These are phyloP conservation scores for Polysphondylium violaceum DNA, from an alignment of 78 protist genomes.

Conservation along the genomic window DNA sequence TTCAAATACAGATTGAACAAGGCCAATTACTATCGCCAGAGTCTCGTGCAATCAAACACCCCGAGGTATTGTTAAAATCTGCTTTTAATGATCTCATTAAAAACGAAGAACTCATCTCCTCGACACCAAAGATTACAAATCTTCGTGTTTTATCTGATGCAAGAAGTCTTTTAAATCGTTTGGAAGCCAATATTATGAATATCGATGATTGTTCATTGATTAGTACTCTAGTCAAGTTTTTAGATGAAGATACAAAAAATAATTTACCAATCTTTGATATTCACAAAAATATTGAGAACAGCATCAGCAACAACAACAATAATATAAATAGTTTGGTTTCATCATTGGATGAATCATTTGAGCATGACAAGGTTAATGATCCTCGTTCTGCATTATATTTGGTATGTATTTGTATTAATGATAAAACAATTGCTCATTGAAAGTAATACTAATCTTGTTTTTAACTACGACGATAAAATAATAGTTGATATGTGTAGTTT, in stretches of 20 bases:
- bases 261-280: neutral
- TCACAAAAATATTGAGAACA: neutral
- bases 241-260: slow-evolving; percentile 15
- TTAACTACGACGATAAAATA: neutral
- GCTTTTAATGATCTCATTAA: slow-evolving; percentile 55
- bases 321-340: neutral
- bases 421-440: neutral
- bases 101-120: slow-evolving; percentile 45
- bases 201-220: slow-evolving; percentile 28
- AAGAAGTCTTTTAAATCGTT: neutral
- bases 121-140: slow-evolving; percentile 52
- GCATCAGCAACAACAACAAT: neutral
- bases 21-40: neutral
- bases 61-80: slow-evolving; percentile 23
- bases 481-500: slow-evolving; percentile 55
- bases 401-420: slow-evolving; percentile 16
- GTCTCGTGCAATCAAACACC: slow-evolving; percentile 11
- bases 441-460: neutral
- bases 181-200: slow-evolving; percentile 33
- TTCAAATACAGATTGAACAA: slow-evolving; percentile 37
- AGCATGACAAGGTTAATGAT: slow-evolving; percentile 21
- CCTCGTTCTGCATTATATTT: slow-evolving; percentile 66
- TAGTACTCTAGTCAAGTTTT: slow-evolving; percentile 16
- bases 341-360: slow-evolving; percentile 63
- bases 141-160: slow-evolving; percentile 52